Evolutionary conservation across 108 stramenopile species (phyloP), one percentile per base, ranked within the genome.

Genomic region (Chaetoceros tenuissimus): DNA sequence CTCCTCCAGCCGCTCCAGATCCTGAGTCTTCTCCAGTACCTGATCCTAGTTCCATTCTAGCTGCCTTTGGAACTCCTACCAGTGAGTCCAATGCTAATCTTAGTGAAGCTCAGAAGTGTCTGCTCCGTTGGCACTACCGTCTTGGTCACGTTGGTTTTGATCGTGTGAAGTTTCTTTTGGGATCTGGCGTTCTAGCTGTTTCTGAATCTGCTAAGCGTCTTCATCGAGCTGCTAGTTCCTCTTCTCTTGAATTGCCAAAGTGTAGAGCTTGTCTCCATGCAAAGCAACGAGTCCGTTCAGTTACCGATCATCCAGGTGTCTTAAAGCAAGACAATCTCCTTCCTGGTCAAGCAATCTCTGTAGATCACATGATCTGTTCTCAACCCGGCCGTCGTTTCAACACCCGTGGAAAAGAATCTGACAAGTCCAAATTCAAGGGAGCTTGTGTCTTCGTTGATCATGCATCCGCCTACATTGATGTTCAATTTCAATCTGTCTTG

Each of bases 271-370:
- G n/a, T n/a, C n/a, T n/a, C n/a, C n/a, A n/a, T n/a, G n/a, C n/a
- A n/a, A n/a, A n/a, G n/a, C n/a, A n/a, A n/a, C n/a, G n/a, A n/a
- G n/a, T n/a, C n/a, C n/a, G n/a, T n/a, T n/a, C n/a, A n/a, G n/a
- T n/a, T n/a, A n/a, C n/a, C n/a, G 63, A 53, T 18, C 24, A 22
- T 25, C 46, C 31, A 5, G 69, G 63, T 16, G 17, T 21, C 17
- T 28, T 71, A 18, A 53, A 46, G 19, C 5, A 63, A 2, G 54
- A 57, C 1, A 34, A 65, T 0, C 54, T 73, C 5, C 25, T 46
- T 22, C 69, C 69, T 1, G 80, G 73, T 1, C 46, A 73, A 7
- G 40, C 44, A n/a, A 54, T 81, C 22, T 74, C 69, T 3, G 28
- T 59, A 27, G 75, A 81, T 65, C 57, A 66, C 16, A 77, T 67